These are phyloP conservation scores for Trebouxia gelatinosa DNA, from an alignment of 163 green algal species.

Conservation along the genomic window DNA sequence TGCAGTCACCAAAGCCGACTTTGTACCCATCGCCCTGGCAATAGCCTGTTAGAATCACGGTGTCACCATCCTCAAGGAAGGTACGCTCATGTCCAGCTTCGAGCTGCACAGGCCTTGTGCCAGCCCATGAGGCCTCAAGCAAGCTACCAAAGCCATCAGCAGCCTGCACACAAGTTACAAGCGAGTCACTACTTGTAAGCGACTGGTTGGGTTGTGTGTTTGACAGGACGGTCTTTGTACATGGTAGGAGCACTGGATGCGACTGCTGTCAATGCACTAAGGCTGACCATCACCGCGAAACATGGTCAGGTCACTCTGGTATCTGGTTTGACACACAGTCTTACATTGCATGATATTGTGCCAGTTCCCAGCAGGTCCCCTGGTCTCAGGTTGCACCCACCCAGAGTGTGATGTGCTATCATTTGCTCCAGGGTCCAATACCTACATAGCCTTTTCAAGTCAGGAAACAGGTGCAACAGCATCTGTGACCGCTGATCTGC, in stretches of 20 bases:
- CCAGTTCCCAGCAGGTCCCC: constrained; percentile 89
- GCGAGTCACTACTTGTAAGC: background rate
- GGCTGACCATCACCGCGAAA: too few relatives aligned
- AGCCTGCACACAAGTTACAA: constrained; percentile 27
- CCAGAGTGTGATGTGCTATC: constrained; percentile 88
- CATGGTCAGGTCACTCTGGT: too few relatives aligned
- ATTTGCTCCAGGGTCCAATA: constrained; percentile 94
- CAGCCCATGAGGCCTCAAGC: constrained; percentile 68
- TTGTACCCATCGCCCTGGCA: constrained; percentile 54
- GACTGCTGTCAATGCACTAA: too few relatives aligned
- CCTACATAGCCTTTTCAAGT: constrained; percentile 34
- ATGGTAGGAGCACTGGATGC: too few relatives aligned
- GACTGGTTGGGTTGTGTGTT: background rate
- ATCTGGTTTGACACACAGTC: background rate
- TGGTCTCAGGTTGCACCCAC: constrained; percentile 82
- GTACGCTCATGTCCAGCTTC: constrained; percentile 39
- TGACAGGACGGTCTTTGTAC: background rate
- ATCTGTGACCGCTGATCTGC: background rate
- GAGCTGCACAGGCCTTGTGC: constrained; percentile 54
- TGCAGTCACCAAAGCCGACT: constrained; percentile 82
- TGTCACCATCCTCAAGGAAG: constrained; percentile 82
- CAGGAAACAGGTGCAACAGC: background rate
- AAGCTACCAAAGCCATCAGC: constrained; percentile 44
- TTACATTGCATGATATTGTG: constrained; percentile 68
- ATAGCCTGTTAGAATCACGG: constrained; percentile 64